phyloP scores from a whole-genome alignment of 179 eudicot species.

The Silene vulgaris region DNA sequence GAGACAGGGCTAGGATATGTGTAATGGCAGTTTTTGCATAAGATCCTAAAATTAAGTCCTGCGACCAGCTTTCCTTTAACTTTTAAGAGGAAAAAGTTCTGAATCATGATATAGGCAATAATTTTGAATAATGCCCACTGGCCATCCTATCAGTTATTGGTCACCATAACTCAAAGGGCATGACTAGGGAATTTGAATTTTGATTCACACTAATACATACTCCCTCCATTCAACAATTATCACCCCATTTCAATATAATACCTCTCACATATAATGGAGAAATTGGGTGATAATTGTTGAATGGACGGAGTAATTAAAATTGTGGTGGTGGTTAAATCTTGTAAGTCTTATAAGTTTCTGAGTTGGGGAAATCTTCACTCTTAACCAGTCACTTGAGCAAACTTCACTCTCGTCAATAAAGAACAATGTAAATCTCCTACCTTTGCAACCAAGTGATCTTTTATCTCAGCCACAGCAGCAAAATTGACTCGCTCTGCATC shows the following conservation, averaged over 20 bases:
- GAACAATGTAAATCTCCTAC: slow-evolving; percentile 22
- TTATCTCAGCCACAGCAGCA: slow-evolving; percentile 58
- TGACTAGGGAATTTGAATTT: background rate
- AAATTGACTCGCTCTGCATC: slow-evolving; percentile 59
- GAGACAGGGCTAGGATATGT: background rate
- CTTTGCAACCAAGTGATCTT: slow-evolving; percentile 82
- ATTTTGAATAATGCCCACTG: background rate
- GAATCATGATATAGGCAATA: background rate
- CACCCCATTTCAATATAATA: too few species aligned
- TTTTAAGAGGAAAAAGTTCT: background rate
- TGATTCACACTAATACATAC: too few species aligned
- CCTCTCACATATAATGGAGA: too few species aligned
- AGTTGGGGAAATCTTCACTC: background rate
- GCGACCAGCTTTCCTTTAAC: background rate
- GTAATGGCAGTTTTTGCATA: background rate
- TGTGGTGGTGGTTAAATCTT: background rate
- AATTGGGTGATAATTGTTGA: too few species aligned
- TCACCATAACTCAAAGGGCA: too few species aligned
- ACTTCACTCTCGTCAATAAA: background rate
- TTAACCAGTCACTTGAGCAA: background rate
- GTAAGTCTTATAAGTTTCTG: background rate
- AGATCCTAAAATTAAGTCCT: background rate
- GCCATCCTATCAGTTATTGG: too few species aligned
- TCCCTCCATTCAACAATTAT: too few species aligned
- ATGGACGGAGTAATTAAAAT: too few species aligned